Conservation (phyloP, 257 asterid species). For the Plantago elongata region DNA sequence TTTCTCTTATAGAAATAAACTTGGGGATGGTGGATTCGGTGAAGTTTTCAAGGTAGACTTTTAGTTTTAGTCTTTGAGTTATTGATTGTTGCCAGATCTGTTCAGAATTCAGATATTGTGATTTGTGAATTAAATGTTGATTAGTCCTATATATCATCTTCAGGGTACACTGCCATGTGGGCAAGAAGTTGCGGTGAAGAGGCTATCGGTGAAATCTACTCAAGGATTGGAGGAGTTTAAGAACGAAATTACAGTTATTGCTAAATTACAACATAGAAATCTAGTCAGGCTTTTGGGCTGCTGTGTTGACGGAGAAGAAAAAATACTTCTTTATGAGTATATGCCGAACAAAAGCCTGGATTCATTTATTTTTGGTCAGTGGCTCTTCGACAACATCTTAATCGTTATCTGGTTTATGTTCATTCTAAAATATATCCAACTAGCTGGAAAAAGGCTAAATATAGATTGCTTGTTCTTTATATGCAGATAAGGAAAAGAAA, state of each 20-base stretch:
- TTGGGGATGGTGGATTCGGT: slow-evolving; percentile 94
- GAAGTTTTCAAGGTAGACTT: slow-evolving; percentile 62
- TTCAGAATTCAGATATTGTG: neutral
- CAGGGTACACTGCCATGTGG: slow-evolving; percentile 70
- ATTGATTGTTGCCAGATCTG: neutral
- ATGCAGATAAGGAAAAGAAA: slow-evolving; percentile 53
- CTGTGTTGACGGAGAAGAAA: slow-evolving; percentile 79
- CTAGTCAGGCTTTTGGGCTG: slow-evolving; percentile 81
- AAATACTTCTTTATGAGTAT: slow-evolving; percentile 70
- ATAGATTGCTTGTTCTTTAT: neutral
- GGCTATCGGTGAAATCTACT: slow-evolving; percentile 69
- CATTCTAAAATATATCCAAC: neutral
- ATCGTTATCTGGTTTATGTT: neutral
- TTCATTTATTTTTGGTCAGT: slow-evolving; percentile 64
- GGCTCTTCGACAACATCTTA: neutral
- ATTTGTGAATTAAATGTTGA: slow-evolving; percentile 1
- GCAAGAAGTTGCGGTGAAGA: slow-evolving; percentile 69
- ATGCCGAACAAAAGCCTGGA: slow-evolving; percentile 92
- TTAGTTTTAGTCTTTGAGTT: no score
- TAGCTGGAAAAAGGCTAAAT: neutral
- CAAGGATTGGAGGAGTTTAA: slow-evolving; percentile 83
- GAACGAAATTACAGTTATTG: slow-evolving; percentile 68
- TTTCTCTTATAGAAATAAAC: slow-evolving; percentile 57
- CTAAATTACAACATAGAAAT: slow-evolving; percentile 77
- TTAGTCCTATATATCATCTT: neutral